A percentile compares a stretch with the other conserved stretches of the same genome.
Conservation (phyloP, 352 stramenopile genomes). For the Blastocystis sp. region DNA sequence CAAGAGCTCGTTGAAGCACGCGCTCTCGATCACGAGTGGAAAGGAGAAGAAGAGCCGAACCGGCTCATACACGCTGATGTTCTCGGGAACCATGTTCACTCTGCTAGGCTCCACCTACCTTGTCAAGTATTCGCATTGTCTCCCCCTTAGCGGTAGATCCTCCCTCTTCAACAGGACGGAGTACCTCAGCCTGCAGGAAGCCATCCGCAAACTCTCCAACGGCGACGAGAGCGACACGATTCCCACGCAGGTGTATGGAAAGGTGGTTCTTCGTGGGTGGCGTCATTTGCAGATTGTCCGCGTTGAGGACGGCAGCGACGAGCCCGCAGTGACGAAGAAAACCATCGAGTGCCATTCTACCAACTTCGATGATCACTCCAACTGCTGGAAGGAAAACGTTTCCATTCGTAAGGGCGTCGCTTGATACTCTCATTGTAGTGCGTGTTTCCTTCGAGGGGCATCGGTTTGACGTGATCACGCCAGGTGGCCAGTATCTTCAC, state of each 20-base stretch:
- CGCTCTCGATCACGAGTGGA: neutral
- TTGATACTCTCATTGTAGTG: constrained; percentile 24
- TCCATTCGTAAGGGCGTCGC: neutral
- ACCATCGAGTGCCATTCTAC: constrained; percentile 1
- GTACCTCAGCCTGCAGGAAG: constrained; percentile 10
- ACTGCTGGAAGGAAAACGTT: constrained; percentile 4
- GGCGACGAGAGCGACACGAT: constrained; percentile 6
- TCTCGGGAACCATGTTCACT: constrained; percentile 40
- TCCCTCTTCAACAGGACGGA: neutral
- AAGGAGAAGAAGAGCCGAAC: constrained; percentile 21
- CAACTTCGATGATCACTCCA: constrained; percentile 23
- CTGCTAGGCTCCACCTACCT: constrained; percentile 25
- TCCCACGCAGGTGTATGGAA: constrained; percentile 45
- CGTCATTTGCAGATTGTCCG: constrained; percentile 9
- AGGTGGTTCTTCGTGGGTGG: neutral
- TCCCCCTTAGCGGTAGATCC: constrained; percentile 9
- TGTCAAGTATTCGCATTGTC: neutral
- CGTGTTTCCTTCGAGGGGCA: neutral
- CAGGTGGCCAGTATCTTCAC: neutral
- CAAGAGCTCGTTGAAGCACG: neutral
- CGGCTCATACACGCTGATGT: constrained; percentile 38
- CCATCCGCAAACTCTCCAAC: constrained; percentile 12
- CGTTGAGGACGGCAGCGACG: neutral
- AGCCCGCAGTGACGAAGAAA: neutral
- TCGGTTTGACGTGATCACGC: constrained; percentile 25